These are phyloP conservation scores for Cryptococcus sp. DNA, from an alignment of 1,284 basidiomycete species.

Conservation along the genomic window DNA sequence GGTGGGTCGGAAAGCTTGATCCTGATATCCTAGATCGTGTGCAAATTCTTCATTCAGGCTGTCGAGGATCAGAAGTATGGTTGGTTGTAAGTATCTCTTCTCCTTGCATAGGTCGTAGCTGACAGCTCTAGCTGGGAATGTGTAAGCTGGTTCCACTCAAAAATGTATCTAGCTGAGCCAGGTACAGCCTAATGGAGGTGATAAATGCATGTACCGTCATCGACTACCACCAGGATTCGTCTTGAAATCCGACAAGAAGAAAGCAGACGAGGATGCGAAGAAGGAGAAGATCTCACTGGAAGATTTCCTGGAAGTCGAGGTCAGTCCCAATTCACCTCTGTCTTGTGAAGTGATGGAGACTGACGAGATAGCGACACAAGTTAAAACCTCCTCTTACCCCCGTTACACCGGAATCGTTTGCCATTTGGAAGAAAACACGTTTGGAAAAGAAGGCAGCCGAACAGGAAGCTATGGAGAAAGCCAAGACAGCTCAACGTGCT, in stretches of 20 bases:
- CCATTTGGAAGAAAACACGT: conserved; percentile 89
- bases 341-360: not conserved
- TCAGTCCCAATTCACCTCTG: conserved; percentile 46
- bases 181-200: conserved; percentile 50
- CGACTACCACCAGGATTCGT: conserved; percentile 94
- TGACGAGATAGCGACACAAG: conserved; percentile 72
- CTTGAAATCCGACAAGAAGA: conserved; percentile 82
- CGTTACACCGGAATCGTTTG: conserved; percentile 90
- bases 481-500: conserved; percentile 76
- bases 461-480: conserved; percentile 69
- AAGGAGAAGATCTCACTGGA: conserved; percentile 87
- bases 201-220: conserved; percentile 90
- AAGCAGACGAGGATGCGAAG: conserved; percentile 67
- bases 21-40: conserved; percentile 70
- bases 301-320: conserved; percentile 96
- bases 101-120: conserved; percentile 5
- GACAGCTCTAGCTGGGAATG: conserved; percentile 47
- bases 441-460: conserved; percentile 91
- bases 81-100: conserved; percentile 44
- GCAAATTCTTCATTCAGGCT: conserved; percentile 95
- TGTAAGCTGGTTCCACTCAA: conserved; percentile 26
- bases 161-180: conserved; percentile 5
- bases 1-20: too few species aligned
- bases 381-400: conserved; percentile 87
- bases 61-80: conserved; percentile 84